Conservation (phyloP, 306 rosid genomes). For the Prunus fruticosa region DNA sequence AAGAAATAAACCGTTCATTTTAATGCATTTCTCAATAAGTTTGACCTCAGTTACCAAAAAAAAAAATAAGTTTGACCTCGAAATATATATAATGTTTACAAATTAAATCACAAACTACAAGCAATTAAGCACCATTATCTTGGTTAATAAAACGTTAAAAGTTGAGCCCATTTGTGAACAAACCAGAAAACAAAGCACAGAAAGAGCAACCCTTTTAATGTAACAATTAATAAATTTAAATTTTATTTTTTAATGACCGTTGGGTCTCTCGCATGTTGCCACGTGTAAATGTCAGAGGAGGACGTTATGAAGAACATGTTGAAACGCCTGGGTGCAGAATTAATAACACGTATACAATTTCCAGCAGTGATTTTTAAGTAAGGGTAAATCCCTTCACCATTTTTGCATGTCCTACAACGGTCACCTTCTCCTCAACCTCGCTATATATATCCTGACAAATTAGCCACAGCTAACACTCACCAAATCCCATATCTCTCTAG, state of each 20-base stretch:
- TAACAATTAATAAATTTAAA: not conserved
- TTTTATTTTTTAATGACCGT: slow-evolving; percentile 13
- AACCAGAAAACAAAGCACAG: not conserved
- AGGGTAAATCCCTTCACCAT: not conserved
- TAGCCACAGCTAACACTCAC: not conserved
- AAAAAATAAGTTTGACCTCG: not conserved
- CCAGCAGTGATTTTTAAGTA: not conserved
- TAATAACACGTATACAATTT: not conserved
- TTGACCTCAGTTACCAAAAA: no score
- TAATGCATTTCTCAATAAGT: not conserved
- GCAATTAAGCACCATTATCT: not conserved
- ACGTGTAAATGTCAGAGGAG: slow-evolving; percentile 11
- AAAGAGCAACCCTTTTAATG: not conserved
- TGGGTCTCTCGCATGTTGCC: slow-evolving; percentile 30
- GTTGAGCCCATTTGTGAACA: not conserved
- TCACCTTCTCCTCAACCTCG: slow-evolving; percentile 13
- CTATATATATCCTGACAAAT: slow-evolving; percentile 16
- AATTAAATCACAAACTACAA: not conserved
- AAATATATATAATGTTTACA: not conserved
- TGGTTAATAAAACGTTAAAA: not conserved
- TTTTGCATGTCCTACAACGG: slow-evolving; percentile 41
- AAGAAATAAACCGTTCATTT: not conserved
- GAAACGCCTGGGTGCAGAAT: slow-evolving; percentile 21
- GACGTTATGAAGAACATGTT: not conserved
- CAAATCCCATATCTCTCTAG: not conserved